These are phyloP conservation scores for Colletotrichum magnum DNA, from an alignment of 2,329 filamentous ascomycete genomes.

Conservation along the genomic window DNA sequence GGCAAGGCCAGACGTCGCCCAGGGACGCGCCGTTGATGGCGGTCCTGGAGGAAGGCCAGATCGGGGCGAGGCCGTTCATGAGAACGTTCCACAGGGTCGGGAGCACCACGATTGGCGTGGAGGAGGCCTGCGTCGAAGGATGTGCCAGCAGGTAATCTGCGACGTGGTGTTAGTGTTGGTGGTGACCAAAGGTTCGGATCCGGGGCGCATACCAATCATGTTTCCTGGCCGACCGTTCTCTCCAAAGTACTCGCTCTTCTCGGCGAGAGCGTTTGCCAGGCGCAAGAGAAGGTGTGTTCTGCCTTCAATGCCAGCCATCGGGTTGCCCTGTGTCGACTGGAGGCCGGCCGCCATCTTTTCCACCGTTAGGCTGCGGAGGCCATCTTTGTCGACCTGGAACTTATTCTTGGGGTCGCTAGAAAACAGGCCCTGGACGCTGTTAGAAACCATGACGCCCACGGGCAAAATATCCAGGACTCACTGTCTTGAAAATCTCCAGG, in stretches of 20 bases:
- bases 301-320: slow-evolving; percentile 87
- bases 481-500: slow-evolving; percentile 91
- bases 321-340: slow-evolving; percentile 86
- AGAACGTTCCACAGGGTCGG: slow-evolving; percentile 92
- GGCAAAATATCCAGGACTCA: slow-evolving; percentile 47
- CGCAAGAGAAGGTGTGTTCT: slow-evolving; percentile 83
- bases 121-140: slow-evolving; percentile 88
- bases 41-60: slow-evolving; percentile 91
- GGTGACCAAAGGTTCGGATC: not conserved
- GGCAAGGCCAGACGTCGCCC: slow-evolving; percentile 95
- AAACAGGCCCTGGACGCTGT: slow-evolving; percentile 76
- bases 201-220: slow-evolving; percentile 80
- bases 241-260: slow-evolving; percentile 88
- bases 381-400: slow-evolving; percentile 89
- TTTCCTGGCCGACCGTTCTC: slow-evolving; percentile 88
- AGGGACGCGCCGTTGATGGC: slow-evolving; percentile 88
- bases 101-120: slow-evolving; percentile 87
- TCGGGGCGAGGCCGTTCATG: slow-evolving; percentile 86
- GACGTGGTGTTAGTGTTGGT: slow-evolving; percentile 44
- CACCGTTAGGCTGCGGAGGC: slow-evolving; percentile 80
- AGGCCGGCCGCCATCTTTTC: slow-evolving; percentile 84
- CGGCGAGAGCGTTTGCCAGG: slow-evolving; percentile 79
- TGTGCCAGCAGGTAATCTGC: slow-evolving; percentile 95
- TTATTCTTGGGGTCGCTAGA: slow-evolving; percentile 86
- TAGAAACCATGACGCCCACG: not conserved